Evolutionary conservation across 306 rosid species (phyloP), one percentile per base, ranked within the genome.

Genomic region (Quercus gilva): DNA sequence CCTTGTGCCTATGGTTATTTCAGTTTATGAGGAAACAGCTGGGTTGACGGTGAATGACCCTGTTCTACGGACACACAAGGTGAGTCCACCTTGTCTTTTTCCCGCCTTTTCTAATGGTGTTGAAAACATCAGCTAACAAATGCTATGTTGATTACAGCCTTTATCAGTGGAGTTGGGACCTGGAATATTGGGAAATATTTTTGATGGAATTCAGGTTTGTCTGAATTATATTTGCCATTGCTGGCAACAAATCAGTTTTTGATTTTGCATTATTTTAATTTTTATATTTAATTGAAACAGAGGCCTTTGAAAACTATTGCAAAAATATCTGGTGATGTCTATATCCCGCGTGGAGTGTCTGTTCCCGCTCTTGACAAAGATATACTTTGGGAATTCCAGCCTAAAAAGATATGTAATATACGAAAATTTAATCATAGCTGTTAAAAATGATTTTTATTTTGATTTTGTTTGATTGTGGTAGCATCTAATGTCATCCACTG

Each of bases 81-180:
- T 89, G 74, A 63, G 85, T 75, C 67, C 82, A 74, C 70, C 49
- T 78, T 61, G 20, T 61, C 60, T 77, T 74, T 75, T 64, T 79
- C 57, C 43, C 35, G 51, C 8, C 73, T 74, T 41, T 28, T 51
- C 76, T 17, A 31, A 14, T 43, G 57, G 63, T 5, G 31, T 83
- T 70, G 8, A 2, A 23, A 76, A 21, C 70, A 80, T 84, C 28
- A 57, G 31, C 86, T 83, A 75, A 86, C 77, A 61, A 64, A 28
- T 74, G 21, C 12, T 71, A 5, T 86, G 20, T 82, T 63, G 65
- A 29, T 83, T 80, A 73, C 94, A 96, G 99, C 99, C 98, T 74
- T 81, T 96, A 82, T 96, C 99, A n/a, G 99, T 96, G 80, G 99
- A 96, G 90, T 90, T 96, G 87, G 99, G 99, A 69, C 99, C 99